Conservation (phyloP, 2,329 filamentous ascomycete species). For the Trichophyton verrucosum region DNA sequence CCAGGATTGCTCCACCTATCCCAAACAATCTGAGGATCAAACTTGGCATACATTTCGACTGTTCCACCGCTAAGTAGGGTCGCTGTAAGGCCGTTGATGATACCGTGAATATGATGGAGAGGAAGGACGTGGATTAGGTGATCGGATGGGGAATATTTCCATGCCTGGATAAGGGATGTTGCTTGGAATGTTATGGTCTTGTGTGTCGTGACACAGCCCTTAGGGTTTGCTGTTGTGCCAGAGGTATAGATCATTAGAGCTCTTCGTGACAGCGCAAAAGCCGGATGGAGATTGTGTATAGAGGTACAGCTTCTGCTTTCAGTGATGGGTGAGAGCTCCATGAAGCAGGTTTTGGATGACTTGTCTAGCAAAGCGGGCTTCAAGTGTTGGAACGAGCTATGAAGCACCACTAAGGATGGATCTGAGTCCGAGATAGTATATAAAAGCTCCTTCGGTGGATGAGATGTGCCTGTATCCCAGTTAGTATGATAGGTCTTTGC, state of each 20-base stretch:
- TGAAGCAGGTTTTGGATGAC: slow-evolving; percentile 21
- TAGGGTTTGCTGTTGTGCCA: slow-evolving; percentile 31
- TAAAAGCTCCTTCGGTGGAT: slow-evolving; percentile 31
- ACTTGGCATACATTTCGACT: slow-evolving; percentile 38
- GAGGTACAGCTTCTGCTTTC: slow-evolving; percentile 11
- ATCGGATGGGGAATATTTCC: slow-evolving; percentile 32
- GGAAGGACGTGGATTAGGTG: slow-evolving; percentile 40
- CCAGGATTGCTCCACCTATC: slow-evolving; percentile 32
- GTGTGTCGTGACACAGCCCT: slow-evolving; percentile 34
- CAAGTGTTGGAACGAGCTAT: slow-evolving; percentile 28
- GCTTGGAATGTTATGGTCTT: slow-evolving; percentile 28
- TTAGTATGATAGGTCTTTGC: neutral
- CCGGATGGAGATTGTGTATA: slow-evolving; percentile 23
- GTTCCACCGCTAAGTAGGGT: slow-evolving; percentile 35
- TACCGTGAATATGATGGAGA: slow-evolving; percentile 40
- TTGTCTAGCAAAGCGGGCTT: slow-evolving; percentile 22
- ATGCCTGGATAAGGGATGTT: slow-evolving; percentile 23
- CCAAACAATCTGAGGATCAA: slow-evolving; percentile 37
- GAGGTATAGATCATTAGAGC: slow-evolving; percentile 35
- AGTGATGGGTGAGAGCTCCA: slow-evolving; percentile 20
- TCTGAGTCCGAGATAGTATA: slow-evolving; percentile 33
- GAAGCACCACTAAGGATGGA: slow-evolving; percentile 31
- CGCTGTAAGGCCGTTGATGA: slow-evolving; percentile 39
- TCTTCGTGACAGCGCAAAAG: slow-evolving; percentile 21
- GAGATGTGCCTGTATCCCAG: slow-evolving; percentile 26